Evolutionary conservation across 148 eudicot genomes (phyloP).

Genomic region (Pharnaceum exiguum): DNA sequence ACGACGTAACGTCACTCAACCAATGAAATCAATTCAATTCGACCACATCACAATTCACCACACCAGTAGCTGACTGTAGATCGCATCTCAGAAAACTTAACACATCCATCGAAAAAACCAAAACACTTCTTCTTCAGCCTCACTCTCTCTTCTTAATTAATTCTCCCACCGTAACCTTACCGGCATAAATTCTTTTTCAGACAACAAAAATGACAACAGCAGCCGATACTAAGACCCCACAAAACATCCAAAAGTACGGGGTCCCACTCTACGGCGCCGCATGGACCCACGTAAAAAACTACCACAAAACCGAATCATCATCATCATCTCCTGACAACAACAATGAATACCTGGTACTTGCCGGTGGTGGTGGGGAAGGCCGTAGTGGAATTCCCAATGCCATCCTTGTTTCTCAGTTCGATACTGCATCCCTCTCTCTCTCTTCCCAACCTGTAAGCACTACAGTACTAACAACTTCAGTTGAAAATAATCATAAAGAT

Average conservation of each 20-base stretch:
- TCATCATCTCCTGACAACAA: slow-evolving; percentile 3
- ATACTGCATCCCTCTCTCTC: slow-evolving; percentile 45
- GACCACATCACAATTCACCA: no score
- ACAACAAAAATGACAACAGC: no score
- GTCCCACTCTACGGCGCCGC: slow-evolving; percentile 83
- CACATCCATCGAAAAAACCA: no score
- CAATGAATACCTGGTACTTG: slow-evolving; percentile 31
- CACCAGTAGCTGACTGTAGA: no score
- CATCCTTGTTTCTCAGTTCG: slow-evolving; percentile 48
- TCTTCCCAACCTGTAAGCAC: slow-evolving; percentile 59
- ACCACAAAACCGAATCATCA: slow-evolving; percentile 16
- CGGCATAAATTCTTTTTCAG: no score
- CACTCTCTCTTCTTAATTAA: no score
- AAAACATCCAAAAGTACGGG: slow-evolving; percentile 55
- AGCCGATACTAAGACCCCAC: slow-evolving; percentile 9
- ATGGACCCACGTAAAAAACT: slow-evolving; percentile 42
- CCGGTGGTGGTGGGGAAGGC: slow-evolving; percentile 95
- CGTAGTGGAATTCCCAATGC: slow-evolving; percentile 80
- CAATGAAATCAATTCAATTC: no score
- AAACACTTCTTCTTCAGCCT: no score
- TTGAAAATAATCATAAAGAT: not conserved
- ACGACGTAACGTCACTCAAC: no score
- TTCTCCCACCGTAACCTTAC: no score
- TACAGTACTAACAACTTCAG: not conserved
- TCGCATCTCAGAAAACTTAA: no score